These are phyloP conservation scores for Diospyros kaki DNA, from an alignment of 148 eudicot species.

Conservation along the genomic window DNA sequence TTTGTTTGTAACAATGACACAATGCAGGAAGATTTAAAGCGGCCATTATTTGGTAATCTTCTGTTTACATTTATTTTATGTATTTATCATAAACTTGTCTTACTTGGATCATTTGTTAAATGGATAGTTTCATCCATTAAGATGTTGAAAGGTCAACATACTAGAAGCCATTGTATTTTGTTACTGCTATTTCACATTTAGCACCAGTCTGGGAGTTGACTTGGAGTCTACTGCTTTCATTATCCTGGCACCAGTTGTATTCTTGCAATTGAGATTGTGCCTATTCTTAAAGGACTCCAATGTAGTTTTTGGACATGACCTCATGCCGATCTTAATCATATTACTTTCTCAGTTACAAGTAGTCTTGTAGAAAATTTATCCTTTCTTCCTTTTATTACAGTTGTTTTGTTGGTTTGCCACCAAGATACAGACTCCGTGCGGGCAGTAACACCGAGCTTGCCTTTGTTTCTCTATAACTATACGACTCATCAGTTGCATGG, in stretches of 20 bases:
- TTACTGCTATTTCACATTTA: not conserved
- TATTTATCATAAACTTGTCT: not conserved
- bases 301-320: not conserved
- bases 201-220: not conserved
- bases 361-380: not conserved
- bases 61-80: not conserved
- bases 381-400: constrained; percentile 15
- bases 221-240: not conserved
- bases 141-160: too few species aligned
- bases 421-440: constrained; percentile 95
- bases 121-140: not conserved
- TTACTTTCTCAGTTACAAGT: not conserved
- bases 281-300: not conserved
- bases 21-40: constrained; percentile 76
- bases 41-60: constrained; percentile 78
- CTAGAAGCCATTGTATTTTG: not conserved
- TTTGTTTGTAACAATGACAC: constrained; percentile 90
- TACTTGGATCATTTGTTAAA: not conserved
- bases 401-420: constrained; percentile 74
- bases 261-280: not conserved
- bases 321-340: not conserved
- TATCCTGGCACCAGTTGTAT: not conserved
- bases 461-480: constrained; percentile 94
- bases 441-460: constrained; percentile 96
- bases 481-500: constrained; percentile 99